Conservation (phyloP, 495 filamentous ascomycete species). For the Penicillium simplicissimum region DNA sequence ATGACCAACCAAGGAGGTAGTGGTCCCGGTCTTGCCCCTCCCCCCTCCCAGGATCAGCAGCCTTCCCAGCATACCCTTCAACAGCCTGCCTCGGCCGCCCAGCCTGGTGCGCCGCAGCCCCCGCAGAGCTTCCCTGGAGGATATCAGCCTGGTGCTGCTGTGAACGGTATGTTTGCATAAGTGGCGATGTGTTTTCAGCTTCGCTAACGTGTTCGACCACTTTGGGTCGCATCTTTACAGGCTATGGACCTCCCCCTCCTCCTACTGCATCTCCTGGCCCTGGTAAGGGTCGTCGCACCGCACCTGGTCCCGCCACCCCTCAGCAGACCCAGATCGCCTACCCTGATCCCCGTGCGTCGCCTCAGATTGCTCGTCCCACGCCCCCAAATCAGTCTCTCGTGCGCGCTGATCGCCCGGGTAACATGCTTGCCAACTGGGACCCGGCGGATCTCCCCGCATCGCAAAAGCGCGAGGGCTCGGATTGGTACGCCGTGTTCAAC, state of each 20-base stretch:
- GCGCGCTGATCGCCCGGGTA: slow-evolving; percentile 60
- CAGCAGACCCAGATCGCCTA: slow-evolving; percentile 87
- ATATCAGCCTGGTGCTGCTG: slow-evolving; percentile 62
- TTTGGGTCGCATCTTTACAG: slow-evolving; percentile 29
- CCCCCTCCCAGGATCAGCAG: slow-evolving; percentile 63
- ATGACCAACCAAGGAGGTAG: slow-evolving; percentile 89
- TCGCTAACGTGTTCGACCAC: slow-evolving; percentile 29
- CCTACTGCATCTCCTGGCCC: slow-evolving; percentile 86
- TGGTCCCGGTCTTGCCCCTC: slow-evolving; percentile 85
- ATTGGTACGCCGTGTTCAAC: slow-evolving; percentile 93
- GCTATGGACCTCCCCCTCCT: slow-evolving; percentile 71
- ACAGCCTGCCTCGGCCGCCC: slow-evolving; percentile 59
- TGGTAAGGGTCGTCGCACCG: slow-evolving; percentile 61
- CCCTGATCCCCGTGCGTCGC: slow-evolving; percentile 78
- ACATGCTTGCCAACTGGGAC: slow-evolving; percentile 85
- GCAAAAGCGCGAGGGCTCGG: slow-evolving; percentile 77
- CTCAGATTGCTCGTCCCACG: slow-evolving; percentile 80
- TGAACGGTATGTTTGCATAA: slow-evolving; percentile 61
- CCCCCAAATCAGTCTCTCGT: slow-evolving; percentile 61
- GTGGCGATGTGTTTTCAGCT: slow-evolving; percentile 18
- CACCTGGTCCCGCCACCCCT: slow-evolving; percentile 79
- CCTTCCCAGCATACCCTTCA: slow-evolving; percentile 61
- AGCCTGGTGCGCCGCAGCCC: slow-evolving; percentile 62
- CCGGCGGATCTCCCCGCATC: slow-evolving; percentile 77
- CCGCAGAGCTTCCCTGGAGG: slow-evolving; percentile 59